A percentile compares a stretch with the other conserved stretches of the same genome.
phyloP scores from a whole-genome alignment of 257 asterid genomes.

The Solanum virginianum region DNA sequence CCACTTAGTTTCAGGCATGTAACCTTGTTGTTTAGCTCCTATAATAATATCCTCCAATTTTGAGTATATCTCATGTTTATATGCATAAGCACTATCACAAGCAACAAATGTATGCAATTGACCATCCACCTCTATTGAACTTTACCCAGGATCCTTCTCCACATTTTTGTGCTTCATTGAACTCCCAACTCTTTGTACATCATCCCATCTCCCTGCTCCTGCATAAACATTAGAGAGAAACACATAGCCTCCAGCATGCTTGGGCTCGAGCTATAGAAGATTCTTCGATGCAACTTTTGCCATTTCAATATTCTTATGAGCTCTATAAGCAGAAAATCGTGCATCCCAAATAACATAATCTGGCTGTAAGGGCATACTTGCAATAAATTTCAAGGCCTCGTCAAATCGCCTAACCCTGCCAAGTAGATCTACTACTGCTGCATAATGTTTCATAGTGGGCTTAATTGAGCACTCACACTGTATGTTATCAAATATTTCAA shows the following conservation, averaged over 20 bases:
- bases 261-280: slow-evolving; percentile 25
- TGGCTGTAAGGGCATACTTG: slow-evolving; percentile 18
- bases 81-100: slow-evolving; percentile 20
- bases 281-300: slow-evolving; percentile 18
- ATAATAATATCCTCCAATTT: slow-evolving; percentile 26
- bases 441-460: slow-evolving; percentile 29
- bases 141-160: slow-evolving; percentile 34
- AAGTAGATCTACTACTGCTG: slow-evolving; percentile 23
- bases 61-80: slow-evolving; percentile 11
- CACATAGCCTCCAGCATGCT: slow-evolving; percentile 29
- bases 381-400: slow-evolving; percentile 21
- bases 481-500: slow-evolving; percentile 19
- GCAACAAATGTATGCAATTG: slow-evolving; percentile 23
- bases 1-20: slow-evolving; percentile 25
- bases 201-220: slow-evolving; percentile 26
- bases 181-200: slow-evolving; percentile 23
- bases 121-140: slow-evolving; percentile 26
- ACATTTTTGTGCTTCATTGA: slow-evolving; percentile 24
- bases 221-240: slow-evolving; percentile 28
- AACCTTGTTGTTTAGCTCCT: too few species aligned
- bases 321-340: slow-evolving; percentile 31
- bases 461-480: slow-evolving; percentile 12
- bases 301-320: slow-evolving; percentile 25
- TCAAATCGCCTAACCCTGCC: slow-evolving; percentile 29
- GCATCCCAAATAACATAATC: slow-evolving; percentile 32